Base-by-base conservation (phyloP, 1,139 yeast species). In the Hemisphaericaspora xylofermentans region DNA sequence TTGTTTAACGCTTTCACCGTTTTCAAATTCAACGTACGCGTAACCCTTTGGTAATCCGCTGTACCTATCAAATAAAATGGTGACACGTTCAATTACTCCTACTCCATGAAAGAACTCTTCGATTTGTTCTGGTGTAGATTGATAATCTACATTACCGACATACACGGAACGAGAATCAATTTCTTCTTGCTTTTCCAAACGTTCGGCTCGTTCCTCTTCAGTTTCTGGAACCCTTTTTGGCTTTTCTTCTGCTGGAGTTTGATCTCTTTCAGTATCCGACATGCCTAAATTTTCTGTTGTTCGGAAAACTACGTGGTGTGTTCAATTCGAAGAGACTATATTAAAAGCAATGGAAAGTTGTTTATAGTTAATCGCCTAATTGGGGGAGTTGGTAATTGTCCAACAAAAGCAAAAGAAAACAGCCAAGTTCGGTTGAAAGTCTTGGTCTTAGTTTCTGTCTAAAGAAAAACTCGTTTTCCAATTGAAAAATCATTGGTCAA, bases 21-120 rank as follows among this genome's bases (percentile, higher is more conserved):
- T 50, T 33, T 58, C 64, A 52, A 68, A 71, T 47, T 71, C 74
- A 42, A 71, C 60, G 44, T 70, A 71, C 3, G 76, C 76, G 44
- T 67, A 68, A n/a, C 77, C 77, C 50, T 69, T 71, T 4, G 76
- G 72, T 30, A 62, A 54, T 2, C 75, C 74, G 3, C 68, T 54
- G 49, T 45, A 60, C 40, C 61, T 58, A 48, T 70, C 72, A 41
- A 68, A 65, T 44, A 69, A 57, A 32, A 71, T 66, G 15, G 76
- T 71, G 10, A 71, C 63, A 40, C 74, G 50, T 45, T 65, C 68
- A 46, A 70, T 62, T 7, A 54, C 56, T 0, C 75, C 76, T 17
- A 54, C 66, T 4, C 39, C 48, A 41, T 54, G 58, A 57, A 71
- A 71, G 36, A 66, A 61, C 32, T 54, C 55, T 45, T 71, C 75